Conservation (phyloP, 2,329 filamentous ascomycete species). For the Cladophialophora immunda region DNA sequence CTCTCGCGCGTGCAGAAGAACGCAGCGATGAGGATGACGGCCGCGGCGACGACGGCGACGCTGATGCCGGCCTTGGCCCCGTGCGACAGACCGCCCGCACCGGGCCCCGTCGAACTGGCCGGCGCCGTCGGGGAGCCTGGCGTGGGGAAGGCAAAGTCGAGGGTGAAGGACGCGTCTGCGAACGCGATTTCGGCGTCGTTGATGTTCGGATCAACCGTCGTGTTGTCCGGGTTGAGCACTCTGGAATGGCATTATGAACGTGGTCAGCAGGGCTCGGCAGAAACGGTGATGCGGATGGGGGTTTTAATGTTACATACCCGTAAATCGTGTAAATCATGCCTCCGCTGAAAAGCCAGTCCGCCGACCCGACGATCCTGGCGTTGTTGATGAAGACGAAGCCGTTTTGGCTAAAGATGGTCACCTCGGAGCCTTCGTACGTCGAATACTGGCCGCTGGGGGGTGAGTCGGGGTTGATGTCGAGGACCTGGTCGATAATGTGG, state of each 20-base stretch:
- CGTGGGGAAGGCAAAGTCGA: constrained; percentile 21
- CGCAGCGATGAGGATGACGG: constrained; percentile 8
- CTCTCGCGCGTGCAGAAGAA: not conserved
- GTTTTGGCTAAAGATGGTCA: constrained; percentile 20
- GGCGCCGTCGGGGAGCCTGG: not conserved
- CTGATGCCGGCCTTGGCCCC: constrained; percentile 22
- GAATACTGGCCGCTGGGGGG: constrained; percentile 9
- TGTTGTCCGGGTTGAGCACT: constrained; percentile 28
- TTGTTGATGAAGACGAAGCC: constrained; percentile 27
- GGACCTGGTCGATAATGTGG: constrained; percentile 24
- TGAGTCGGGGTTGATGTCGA: constrained; percentile 14
- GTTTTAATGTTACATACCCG: constrained; percentile 11
- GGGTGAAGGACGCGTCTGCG: constrained; percentile 13
- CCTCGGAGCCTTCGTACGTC: constrained; percentile 27
- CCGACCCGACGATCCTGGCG: constrained; percentile 18
- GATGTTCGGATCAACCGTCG: constrained; percentile 17
- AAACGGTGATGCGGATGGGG: not conserved
- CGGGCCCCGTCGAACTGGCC: not conserved
- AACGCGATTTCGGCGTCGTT: constrained; percentile 23
- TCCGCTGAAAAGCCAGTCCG: constrained; percentile 25
- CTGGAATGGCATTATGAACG: too few species aligned
- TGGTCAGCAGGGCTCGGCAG: too few species aligned
- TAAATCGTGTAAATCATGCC: constrained; percentile 30
- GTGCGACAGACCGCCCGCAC: constrained; percentile 11
- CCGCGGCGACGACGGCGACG: not conserved